These are phyloP conservation scores for Aspergillus biplanus DNA, from an alignment of 495 filamentous ascomycete species.

Conservation along the genomic window DNA sequence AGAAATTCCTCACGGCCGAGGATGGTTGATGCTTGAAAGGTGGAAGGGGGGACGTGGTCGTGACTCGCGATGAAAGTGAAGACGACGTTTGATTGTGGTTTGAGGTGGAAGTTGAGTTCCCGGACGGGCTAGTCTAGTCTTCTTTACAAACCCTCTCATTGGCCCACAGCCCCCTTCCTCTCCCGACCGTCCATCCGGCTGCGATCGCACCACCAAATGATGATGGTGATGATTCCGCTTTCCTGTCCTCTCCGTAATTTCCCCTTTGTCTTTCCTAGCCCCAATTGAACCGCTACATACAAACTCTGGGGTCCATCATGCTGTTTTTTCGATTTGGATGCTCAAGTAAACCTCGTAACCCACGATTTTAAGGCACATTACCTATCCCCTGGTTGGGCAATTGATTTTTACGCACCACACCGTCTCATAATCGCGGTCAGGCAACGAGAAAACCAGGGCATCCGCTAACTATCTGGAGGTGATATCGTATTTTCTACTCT, in stretches of 20 bases:
- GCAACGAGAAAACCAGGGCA: neutral
- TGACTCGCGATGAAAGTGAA: constrained; percentile 39
- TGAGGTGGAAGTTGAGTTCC: constrained; percentile 51
- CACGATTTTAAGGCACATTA: neutral
- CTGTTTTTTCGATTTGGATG: neutral
- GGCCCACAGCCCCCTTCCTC: constrained; percentile 25
- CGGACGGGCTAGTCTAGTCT: constrained; percentile 43
- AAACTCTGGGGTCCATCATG: no score
- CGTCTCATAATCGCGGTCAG: neutral
- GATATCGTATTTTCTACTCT: constrained; percentile 28
- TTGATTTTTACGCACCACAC: neutral
- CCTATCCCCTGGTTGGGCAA: neutral
- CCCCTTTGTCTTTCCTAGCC: neutral
- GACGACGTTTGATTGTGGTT: constrained; percentile 48
- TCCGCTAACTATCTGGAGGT: constrained; percentile 25
- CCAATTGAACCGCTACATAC: neutral
- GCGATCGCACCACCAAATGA: constrained; percentile 21
- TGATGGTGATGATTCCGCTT: constrained; percentile 27
- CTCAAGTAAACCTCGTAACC: neutral
- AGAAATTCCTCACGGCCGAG: constrained; percentile 29
- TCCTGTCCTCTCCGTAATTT: constrained; percentile 18
- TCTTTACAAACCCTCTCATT: constrained; percentile 44
- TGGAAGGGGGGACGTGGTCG: constrained; percentile 41
- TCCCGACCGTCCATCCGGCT: constrained; percentile 18
- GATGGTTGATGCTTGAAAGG: constrained; percentile 24